A percentile compares a stretch with the other conserved stretches of the same genome.
phyloP scores from a whole-genome alignment of 1,139 yeast species.

The Geotrichum citri-aurantii region DNA sequence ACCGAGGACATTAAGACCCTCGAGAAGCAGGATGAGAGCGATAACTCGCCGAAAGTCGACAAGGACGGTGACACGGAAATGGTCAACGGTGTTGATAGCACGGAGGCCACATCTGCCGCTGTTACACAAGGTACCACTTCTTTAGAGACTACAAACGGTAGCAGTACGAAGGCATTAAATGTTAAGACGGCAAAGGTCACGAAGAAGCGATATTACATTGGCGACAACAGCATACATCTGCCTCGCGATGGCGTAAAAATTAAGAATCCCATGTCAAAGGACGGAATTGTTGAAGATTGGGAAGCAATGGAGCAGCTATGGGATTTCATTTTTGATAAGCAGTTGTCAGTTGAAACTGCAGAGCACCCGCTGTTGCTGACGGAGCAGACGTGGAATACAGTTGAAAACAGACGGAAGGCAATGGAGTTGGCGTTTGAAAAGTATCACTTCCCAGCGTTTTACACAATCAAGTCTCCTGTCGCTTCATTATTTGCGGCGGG shows the following conservation, averaged over 20 bases:
- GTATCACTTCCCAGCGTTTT: slow-evolving; percentile 78
- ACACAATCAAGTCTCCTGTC: slow-evolving; percentile 78
- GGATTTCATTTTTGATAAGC: slow-evolving; percentile 36
- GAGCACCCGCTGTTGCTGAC: slow-evolving; percentile 78
- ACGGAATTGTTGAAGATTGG: slow-evolving; percentile 42
- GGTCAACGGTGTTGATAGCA: slow-evolving; percentile 21
- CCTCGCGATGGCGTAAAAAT: slow-evolving; percentile 35
- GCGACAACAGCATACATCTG: slow-evolving; percentile 33
- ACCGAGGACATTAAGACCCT: neutral
- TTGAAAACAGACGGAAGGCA: slow-evolving; percentile 60
- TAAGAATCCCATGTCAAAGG: slow-evolving; percentile 33
- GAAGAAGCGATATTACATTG: slow-evolving; percentile 24
- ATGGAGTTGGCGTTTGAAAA: slow-evolving; percentile 72
- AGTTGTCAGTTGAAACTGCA: slow-evolving; percentile 47
- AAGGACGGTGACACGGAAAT: slow-evolving; percentile 23
- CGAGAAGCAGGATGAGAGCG: neutral
- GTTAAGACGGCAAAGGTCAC: neutral
- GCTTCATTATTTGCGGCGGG: slow-evolving; percentile 93
- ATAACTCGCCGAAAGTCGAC: slow-evolving; percentile 23
- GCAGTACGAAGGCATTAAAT: slow-evolving; percentile 8
- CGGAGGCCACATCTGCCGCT: neutral
- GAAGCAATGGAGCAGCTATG: slow-evolving; percentile 40
- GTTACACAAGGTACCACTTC: neutral
- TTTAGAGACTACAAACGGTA: neutral
- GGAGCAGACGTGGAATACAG: slow-evolving; percentile 82